phyloP scores from a whole-genome alignment of 2,329 filamentous ascomycete species.

The Colletotrichum tropicale region DNA sequence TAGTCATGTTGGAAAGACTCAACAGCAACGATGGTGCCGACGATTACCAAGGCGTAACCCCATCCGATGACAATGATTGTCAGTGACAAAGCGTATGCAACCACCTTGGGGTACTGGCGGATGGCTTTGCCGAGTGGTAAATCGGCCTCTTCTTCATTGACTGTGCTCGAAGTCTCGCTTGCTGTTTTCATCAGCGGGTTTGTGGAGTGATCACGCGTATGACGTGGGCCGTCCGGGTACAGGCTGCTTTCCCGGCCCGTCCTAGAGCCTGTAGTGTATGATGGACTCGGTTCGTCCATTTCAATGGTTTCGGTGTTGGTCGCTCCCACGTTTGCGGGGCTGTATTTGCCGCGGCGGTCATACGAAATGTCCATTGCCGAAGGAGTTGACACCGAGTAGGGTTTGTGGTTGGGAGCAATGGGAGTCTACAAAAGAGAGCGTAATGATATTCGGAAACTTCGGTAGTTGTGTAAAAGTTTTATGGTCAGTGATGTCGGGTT shows the following conservation, averaged over 20 bases:
- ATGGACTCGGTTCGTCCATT: neutral
- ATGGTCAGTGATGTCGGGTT: neutral
- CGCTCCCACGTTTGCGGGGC: neutral
- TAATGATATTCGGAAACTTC: neutral
- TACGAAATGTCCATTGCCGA: neutral
- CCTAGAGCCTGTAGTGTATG: neutral
- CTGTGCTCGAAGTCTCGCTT: neutral
- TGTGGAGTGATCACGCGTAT: neutral
- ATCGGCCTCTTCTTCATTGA: slow-evolving; percentile 4
- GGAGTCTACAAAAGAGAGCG: neutral
- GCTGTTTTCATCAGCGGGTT: neutral
- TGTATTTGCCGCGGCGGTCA: neutral
- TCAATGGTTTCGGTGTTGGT: neutral
- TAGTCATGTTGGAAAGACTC: slow-evolving; percentile 33
- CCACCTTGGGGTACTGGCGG: slow-evolving; percentile 28
- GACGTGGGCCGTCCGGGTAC: neutral
- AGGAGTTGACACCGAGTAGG: neutral
- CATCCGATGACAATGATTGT: slow-evolving; percentile 32
- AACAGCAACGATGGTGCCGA: slow-evolving; percentile 29
- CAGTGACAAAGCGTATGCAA: slow-evolving; percentile 28
- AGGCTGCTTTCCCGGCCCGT: neutral
- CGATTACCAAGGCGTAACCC: slow-evolving; percentile 31
- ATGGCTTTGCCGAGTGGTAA: slow-evolving; percentile 29
- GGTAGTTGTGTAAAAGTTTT: neutral
- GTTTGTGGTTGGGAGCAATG: neutral